Conservation (phyloP, 2,329 filamentous ascomycete species). For the Leptoxyphium fumago region DNA sequence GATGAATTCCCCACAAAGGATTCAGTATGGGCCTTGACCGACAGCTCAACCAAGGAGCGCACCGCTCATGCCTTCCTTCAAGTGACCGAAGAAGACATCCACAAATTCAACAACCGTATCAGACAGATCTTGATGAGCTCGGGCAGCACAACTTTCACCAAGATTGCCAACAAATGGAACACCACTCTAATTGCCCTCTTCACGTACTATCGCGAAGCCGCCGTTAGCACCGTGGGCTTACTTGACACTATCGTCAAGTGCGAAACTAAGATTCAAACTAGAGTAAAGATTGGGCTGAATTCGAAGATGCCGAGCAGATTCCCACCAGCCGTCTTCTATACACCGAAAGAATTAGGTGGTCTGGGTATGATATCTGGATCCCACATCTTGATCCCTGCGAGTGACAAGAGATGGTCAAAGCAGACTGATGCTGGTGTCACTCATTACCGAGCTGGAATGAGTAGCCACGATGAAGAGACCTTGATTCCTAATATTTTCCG, state of each 20-base stretch:
- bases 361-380: constrained; percentile 98
- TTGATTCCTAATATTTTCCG: constrained; percentile 98
- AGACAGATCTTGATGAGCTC: constrained; percentile 98
- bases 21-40: constrained; percentile 92
- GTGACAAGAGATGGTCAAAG: constrained; percentile 96
- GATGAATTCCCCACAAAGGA: constrained; percentile 97
- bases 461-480: constrained; percentile 87
- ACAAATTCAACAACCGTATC: constrained; percentile 98
- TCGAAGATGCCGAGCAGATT: constrained; percentile 99
- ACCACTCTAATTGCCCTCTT: constrained; percentile 93
- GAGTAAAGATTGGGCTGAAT: constrained; percentile 96
- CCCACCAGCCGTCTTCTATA: constrained; percentile 96
- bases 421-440: constrained; percentile 96
- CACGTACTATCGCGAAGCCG: constrained; percentile 95
- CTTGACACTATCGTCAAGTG: constrained; percentile 98
- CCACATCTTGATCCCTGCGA: constrained; percentile 92
- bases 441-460: constrained; percentile 91
- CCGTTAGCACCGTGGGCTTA: constrained; percentile 84
- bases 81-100: constrained; percentile 93
- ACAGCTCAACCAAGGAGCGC: constrained; percentile 91
- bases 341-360: constrained; percentile 91
- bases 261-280: constrained; percentile 97
- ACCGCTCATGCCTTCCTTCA: constrained; percentile 96
- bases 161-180: constrained; percentile 99
- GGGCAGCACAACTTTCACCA: constrained; percentile 97